Percentiles rank a stretch among this genome's conserved stretches.
phyloP scores from a whole-genome alignment of 768 basidiomycete species.

The Udeniomyces megalosporus region DNA sequence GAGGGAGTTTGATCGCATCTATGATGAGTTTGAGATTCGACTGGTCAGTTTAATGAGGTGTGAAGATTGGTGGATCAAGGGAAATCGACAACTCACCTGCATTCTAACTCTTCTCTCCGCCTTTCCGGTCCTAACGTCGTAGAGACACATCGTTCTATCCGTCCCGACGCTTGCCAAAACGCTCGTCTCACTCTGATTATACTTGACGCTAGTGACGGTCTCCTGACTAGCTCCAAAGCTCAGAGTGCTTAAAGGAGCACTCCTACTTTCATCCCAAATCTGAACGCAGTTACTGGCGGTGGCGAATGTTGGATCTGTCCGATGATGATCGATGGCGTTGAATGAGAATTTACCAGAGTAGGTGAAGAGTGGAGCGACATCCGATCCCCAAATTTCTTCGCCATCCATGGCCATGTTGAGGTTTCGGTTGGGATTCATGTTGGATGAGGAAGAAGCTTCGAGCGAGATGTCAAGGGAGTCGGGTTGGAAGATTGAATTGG shows the following conservation, averaged over 20 bases:
- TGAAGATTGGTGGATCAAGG: background rate
- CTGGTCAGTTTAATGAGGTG: too few species aligned
- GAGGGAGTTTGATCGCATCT: constrained; percentile 79
- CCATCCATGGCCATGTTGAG: constrained; percentile 6
- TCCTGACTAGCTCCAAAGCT: constrained; percentile 76
- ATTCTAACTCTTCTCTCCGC: constrained; percentile 81
- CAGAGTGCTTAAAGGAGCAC: constrained; percentile 66
- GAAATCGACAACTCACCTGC: constrained; percentile 48
- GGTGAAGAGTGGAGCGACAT: constrained; percentile 49
- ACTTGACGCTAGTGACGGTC: constrained; percentile 71
- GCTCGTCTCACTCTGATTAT: constrained; percentile 85
- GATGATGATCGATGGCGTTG: constrained; percentile 91
- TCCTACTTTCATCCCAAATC: constrained; percentile 97
- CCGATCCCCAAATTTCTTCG: constrained; percentile 24
- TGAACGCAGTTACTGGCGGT: constrained; percentile 87
- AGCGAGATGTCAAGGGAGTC: background rate
- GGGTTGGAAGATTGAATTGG: background rate
- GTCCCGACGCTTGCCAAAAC: constrained; percentile 89
- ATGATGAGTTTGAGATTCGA: background rate
- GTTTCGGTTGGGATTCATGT: too few species aligned
- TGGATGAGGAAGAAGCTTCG: background rate
- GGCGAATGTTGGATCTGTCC: constrained; percentile 73
- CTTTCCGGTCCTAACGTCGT: constrained; percentile 92
- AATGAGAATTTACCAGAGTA: constrained; percentile 78
- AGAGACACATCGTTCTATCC: constrained; percentile 87